Conservation (phyloP, 805 yeast species). For the Candida silvatica region DNA sequence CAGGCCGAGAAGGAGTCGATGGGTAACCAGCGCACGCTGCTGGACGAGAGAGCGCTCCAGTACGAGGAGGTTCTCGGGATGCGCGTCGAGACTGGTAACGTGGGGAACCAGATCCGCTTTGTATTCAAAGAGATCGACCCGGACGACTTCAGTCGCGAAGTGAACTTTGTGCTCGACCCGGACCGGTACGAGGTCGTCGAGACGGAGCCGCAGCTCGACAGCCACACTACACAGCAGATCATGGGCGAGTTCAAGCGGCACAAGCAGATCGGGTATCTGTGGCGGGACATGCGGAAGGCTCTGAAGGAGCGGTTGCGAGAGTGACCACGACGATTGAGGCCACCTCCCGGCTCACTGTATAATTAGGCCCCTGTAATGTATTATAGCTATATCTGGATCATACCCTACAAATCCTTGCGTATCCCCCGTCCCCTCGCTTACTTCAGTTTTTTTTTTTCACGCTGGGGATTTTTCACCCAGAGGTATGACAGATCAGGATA, state of each 20-base stretch:
- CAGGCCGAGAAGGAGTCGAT: conserved; percentile 23
- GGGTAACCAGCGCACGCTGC: conserved; percentile 28
- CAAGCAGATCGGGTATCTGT: conserved; percentile 25
- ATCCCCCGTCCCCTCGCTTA: too few relatives aligned
- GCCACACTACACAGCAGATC: conserved; percentile 10
- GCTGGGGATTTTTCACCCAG: too few relatives aligned
- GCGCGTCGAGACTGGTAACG: conserved; percentile 32
- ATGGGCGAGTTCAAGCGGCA: conserved; percentile 16
- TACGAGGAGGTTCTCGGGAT: conserved; percentile 40
- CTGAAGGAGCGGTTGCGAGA: too few relatives aligned
- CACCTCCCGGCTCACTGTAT: too few relatives aligned
- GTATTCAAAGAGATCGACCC: conserved; percentile 39
- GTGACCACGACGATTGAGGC: too few relatives aligned
- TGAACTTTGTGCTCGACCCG: conserved; percentile 34
- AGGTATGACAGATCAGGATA: too few relatives aligned
- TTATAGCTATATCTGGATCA: too few relatives aligned
- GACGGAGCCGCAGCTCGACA: conserved; percentile 26
- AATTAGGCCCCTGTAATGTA: too few relatives aligned
- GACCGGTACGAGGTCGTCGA: conserved; percentile 25
- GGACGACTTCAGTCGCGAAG: conserved; percentile 32
- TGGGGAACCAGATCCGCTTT: conserved; percentile 27
- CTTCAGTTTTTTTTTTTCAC: too few relatives aligned
- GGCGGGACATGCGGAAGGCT: conserved; percentile 24
- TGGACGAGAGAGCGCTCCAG: conserved; percentile 33
- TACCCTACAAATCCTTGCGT: too few relatives aligned